Base-by-base conservation (phyloP, 306 rosid species). In the Luffa acutangula region DNA sequence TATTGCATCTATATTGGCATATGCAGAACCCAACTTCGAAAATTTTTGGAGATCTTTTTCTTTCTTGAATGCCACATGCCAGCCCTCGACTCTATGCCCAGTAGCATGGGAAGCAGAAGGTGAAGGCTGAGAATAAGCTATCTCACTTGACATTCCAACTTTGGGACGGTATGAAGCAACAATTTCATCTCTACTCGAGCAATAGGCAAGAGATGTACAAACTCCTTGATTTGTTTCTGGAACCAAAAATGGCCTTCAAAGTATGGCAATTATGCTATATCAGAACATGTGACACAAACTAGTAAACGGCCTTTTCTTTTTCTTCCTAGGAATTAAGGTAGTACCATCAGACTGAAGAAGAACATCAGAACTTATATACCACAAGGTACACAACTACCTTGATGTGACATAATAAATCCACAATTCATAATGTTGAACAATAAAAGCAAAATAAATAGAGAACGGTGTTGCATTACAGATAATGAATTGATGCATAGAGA, bases 121-220 rank as follows among this genome's bases (percentile, higher is more conserved):
- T 10, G 82, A 78, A 57, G 80, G 86, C 81, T 87, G 97, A 71
- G 97, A 80, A 58, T 77, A 48, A 78, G 78, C 71, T 39, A 62
- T 76, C 62, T 85, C 92, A 78, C 52, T 48, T 0, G 81, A 49
- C 80, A 59, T 78, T 83, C 89, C 95, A 65, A 89, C 84, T 84
- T 77, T 92, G 58, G 98, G 98, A 77, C 98, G 96, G 82, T 90
- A 92, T 3, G 97, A 89, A 81, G 83, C 93, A 81, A 91, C 96
- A 76, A 90, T 75, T 81, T 92, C 96, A 64, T 87, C 91, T 56
- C 85, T 87, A 72, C 86, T 90, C n/a, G 91, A 84, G 84, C 91
- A 88, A 82, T 85, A 87, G 37, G 97, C 93, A 79, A 92, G 89
- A 45, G 97, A 95, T 81, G 91, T 95, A 80, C 98, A 95, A 80